Base-by-base conservation (phyloP, 768 basidiomycete species). In the Rhodocollybia butyracea region DNA sequence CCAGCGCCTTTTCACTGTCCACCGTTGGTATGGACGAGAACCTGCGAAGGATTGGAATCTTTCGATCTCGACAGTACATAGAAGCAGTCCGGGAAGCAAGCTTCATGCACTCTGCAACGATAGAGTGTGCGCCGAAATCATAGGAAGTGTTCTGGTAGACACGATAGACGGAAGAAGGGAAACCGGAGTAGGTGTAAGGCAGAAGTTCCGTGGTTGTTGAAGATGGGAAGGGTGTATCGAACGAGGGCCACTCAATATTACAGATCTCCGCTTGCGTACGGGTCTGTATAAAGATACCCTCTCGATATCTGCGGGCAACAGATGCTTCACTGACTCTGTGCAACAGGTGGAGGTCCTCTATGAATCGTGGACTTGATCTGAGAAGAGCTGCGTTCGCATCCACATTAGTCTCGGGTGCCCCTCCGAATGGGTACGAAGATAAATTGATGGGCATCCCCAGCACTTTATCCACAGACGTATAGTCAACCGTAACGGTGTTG, bases 61-160 rank as follows among this genome's bases (percentile, higher is more conserved):
- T 72, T 15, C 73, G 76, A 10, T 89, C 86, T 19, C 65, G 58
- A 54, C 81, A 82, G 72, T 91, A 94, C 38, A 72, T 75, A 26
- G 94, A 95, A 1, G 89, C 86, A 0, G 86, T 75, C 2, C 86
- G 83, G 46, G 84, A 86, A 0, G 91, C 93, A 17, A 86, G 64
- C 63, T 93, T 89, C 87, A 94, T 94, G 62, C 79, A 75, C 68
- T 97, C 94, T 0, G 85, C 75, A 11, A 99, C 84, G 51, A 92
- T 63, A 45, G 66, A 61, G 39, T 81, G 78, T 17, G 88, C 60
- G 24, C 85, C 83, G 1, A 39, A 32, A 17, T 73, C 73, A 3
- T 61, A 60, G 17, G 58, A 43, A 2, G 63, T 53, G 0, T 39
- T 55, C 5, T 13, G 11, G 43, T 45, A 34, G 2, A 89, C 78